Base-by-base conservation (phyloP, 306 rosid species). In the Erythrophleum fordii region DNA sequence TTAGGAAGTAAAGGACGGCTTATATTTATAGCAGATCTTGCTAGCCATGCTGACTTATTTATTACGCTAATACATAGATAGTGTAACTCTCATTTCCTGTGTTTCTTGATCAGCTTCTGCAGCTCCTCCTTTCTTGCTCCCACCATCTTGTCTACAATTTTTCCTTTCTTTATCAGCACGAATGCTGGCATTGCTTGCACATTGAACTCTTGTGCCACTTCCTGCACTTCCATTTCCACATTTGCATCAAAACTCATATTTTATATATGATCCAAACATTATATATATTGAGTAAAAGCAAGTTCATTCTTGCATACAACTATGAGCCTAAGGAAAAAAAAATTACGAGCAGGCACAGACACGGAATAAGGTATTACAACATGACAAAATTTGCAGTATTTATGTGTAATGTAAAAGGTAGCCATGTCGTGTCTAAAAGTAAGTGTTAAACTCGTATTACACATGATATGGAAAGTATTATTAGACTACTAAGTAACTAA, bases 91-190 rank as follows among this genome's bases (percentile, higher is more conserved):
- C 25, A 31, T 70, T 79, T 85, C 75, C 81, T 87, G 82, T 89
- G 87, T 56, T 88, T 87, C 80, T 89, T 92, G 77, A 92, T 92
- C 85, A 83, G 86, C 74, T 75, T 81, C 60, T 82, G 83, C 23
- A 94, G 95, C 42, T 91, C 97, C 22, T 92, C 97, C 76, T 86
- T 91, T 69, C 76, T 91, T 17, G 87, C 91, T 28, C 97, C 98
- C 5, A 79, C 88, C 61, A 86, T 88, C 83, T 18, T 94, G 20
- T 91, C 97, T 13, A 76, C 51, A 13, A 85, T 86, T 37, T 77
- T 82, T 18, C 97, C 97, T 31, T 81, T 89, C 91, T 90, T 91
- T 1, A 89, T 13, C 35, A 94, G 87, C 65, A 91, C 2, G 88
- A 92, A 90, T 39, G 97, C 80, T 70, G 98, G 97, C 89, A 92